These are phyloP conservation scores for Solanum infundibuliforme DNA, from an alignment of 257 asterid species.

Conservation along the genomic window DNA sequence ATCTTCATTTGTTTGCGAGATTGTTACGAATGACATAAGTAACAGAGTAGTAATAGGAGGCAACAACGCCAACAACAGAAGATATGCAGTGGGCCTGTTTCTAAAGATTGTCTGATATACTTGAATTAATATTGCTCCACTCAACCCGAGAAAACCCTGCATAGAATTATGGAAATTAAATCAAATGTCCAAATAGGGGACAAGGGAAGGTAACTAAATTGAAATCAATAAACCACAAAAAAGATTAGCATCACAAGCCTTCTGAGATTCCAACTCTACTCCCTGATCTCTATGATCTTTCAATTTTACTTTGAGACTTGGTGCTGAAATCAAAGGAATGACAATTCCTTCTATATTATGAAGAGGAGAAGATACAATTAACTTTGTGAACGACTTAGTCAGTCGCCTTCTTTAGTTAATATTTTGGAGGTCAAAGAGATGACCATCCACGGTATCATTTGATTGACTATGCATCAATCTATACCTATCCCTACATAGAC, in stretches of 20 bases:
- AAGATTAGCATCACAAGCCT: neutral
- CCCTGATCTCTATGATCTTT: neutral
- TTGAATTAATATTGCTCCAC: conserved; percentile 88
- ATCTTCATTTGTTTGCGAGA: conserved; percentile 38
- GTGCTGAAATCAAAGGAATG: neutral
- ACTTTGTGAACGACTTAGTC: neutral
- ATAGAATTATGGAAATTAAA: neutral
- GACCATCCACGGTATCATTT: neutral
- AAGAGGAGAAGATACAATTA: neutral
- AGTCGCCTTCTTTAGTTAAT: neutral
- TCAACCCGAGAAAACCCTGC: conserved; percentile 90
- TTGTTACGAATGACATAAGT: conserved; percentile 64
- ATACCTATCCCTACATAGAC: neutral
- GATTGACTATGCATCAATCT: neutral
- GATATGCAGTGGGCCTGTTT: conserved; percentile 60
- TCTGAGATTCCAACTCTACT: neutral
- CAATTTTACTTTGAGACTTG: neutral
- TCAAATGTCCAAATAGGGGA: neutral
- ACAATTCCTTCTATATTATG: neutral
- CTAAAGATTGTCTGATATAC: conserved; percentile 54
- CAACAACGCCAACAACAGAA: conserved; percentile 31
- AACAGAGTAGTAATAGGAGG: conserved; percentile 28
- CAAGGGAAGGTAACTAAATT: neutral
- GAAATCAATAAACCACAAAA: neutral
- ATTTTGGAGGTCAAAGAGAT: neutral